These are phyloP conservation scores for Rhodotorula sp. DNA, from an alignment of 1,284 basidiomycete species.

Conservation along the genomic window DNA sequence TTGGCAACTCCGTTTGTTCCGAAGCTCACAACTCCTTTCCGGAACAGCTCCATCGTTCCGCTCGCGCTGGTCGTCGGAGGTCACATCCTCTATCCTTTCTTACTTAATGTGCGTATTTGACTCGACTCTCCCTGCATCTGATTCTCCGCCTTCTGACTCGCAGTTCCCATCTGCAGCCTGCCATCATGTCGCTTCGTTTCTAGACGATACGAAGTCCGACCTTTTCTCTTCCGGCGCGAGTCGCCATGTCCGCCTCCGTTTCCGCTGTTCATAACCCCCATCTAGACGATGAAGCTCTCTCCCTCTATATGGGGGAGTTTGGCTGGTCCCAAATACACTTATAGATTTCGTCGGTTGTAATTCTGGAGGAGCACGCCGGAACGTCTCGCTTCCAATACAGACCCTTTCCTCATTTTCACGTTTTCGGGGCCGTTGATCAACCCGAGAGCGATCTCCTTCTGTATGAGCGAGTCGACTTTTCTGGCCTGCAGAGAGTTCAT, in stretches of 20 bases:
- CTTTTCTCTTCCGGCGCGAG: neutral
- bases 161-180: constrained; percentile 9
- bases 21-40: neutral
- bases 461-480: too few species aligned
- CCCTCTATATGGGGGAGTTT: neutral
- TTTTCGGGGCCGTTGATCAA: neutral
- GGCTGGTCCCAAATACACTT: neutral
- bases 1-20: neutral
- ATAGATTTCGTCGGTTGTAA: neutral
- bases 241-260: neutral
- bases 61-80: constrained; percentile 18
- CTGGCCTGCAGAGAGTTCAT: too few species aligned
- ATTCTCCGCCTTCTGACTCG: neutral
- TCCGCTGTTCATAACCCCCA: neutral
- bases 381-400: neutral
- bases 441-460: neutral
- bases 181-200: constrained; percentile 31
- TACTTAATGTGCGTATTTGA: constrained; percentile 11
- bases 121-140: too few species aligned
- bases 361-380: too few species aligned
- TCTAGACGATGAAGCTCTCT: neutral
- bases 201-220: neutral
- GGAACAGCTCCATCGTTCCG: constrained; percentile 13
- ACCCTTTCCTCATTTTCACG: too few species aligned
- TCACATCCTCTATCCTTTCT: constrained; percentile 28